phyloP scores from a whole-genome alignment of 1,139 yeast species.

The Candida sp. region DNA sequence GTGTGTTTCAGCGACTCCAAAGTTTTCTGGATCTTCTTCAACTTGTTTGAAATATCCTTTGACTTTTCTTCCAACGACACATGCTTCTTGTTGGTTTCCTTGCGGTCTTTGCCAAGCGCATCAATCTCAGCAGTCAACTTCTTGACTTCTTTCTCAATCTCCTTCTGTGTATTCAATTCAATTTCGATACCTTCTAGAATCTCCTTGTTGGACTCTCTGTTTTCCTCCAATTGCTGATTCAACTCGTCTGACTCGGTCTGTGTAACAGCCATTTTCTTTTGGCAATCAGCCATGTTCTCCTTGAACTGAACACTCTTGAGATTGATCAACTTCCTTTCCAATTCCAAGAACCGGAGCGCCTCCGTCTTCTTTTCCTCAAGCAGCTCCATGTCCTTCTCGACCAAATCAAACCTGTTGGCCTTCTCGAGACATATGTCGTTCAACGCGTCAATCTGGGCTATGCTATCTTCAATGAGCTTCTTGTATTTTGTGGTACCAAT shows the following conservation, averaged over 20 bases:
- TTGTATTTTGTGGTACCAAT: conserved; percentile 94
- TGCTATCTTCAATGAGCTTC: conserved; percentile 69
- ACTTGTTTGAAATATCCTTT: conserved; percentile 64
- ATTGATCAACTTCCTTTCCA: conserved; percentile 65
- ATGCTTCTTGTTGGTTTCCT: conserved; percentile 49
- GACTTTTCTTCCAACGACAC: conserved; percentile 78
- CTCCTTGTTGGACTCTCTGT: conserved; percentile 50
- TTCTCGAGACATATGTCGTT: conserved; percentile 85
- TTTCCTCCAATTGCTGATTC: conserved; percentile 47
- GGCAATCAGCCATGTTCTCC: conserved; percentile 46
- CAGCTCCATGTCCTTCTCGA: conserved; percentile 73
- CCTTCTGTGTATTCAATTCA: conserved; percentile 27
- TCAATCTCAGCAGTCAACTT: conserved; percentile 33
- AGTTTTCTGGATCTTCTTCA: conserved; percentile 63
- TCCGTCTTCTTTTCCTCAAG: conserved; percentile 73
- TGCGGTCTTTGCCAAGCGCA: conserved; percentile 14
- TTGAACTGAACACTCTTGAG: conserved; percentile 65
- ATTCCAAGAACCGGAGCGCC: conserved; percentile 67
- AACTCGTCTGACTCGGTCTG: conserved; percentile 35
- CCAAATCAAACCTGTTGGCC: conserved; percentile 78
- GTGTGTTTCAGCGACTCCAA: conserved; percentile 38
- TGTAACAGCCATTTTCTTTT: conserved; percentile 43
- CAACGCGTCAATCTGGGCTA: conserved; percentile 62
- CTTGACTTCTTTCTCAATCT: conserved; percentile 32
- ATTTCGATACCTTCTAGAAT: conserved; percentile 43